These are phyloP conservation scores for Cladorrhinum sp. DNA, from an alignment of 2,329 filamentous ascomycete species.

Conservation along the genomic window DNA sequence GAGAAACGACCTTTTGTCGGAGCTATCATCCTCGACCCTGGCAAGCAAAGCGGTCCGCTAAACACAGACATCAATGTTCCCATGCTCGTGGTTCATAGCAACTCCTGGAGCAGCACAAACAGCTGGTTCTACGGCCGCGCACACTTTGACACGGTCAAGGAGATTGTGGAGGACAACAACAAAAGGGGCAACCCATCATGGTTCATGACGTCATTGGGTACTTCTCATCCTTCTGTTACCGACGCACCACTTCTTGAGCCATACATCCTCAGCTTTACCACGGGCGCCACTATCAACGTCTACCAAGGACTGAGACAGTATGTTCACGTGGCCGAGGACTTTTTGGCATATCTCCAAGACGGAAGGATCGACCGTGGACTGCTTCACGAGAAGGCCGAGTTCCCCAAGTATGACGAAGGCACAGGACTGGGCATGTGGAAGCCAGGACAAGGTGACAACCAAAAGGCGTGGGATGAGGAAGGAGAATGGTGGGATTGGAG, in stretches of 20 bases:
- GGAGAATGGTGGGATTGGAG: constrained; percentile 39
- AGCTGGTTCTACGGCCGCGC: constrained; percentile 60
- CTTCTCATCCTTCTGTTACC: constrained; percentile 61
- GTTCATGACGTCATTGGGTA: constrained; percentile 55
- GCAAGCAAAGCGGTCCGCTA: constrained; percentile 60
- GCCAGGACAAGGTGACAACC: constrained; percentile 32
- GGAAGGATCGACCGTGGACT: constrained; percentile 41
- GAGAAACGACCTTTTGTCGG: constrained; percentile 48
- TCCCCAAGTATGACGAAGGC: constrained; percentile 40
- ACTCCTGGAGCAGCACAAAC: constrained; percentile 59
- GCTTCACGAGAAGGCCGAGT: constrained; percentile 46
- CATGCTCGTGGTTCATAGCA: constrained; percentile 60
- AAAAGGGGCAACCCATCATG: constrained; percentile 44
- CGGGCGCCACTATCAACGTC: constrained; percentile 57
- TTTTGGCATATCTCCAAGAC: constrained; percentile 47
- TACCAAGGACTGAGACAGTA: constrained; percentile 58
- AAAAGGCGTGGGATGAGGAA: constrained; percentile 31
- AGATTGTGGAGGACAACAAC: constrained; percentile 49
- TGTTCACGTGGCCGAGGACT: constrained; percentile 56
- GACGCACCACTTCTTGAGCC: constrained; percentile 66
- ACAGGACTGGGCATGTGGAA: constrained; percentile 34
- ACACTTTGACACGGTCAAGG: constrained; percentile 62
- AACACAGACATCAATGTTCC: constrained; percentile 59
- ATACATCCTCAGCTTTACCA: constrained; percentile 57
- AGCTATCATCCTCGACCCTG: constrained; percentile 63